Evolutionary conservation across 2,329 filamentous ascomycete genomes (phyloP), one percentile per base, ranked within the genome.

Genomic region (Exophiala viscosa): DNA sequence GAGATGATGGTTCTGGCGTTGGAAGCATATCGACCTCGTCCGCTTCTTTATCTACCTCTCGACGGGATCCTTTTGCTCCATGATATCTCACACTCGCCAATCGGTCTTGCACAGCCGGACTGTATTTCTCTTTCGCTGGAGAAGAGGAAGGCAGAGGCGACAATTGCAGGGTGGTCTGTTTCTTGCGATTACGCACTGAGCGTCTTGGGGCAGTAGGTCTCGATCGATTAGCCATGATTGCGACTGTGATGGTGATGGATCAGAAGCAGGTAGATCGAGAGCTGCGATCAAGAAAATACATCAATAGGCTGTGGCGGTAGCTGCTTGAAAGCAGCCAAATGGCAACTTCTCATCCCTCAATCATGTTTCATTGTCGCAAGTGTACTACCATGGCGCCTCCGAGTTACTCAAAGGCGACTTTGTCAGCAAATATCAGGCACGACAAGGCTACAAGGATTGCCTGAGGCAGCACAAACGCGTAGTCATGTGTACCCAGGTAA

Each of bases 151-250:
- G 53, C 11, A 68, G 49, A 17, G 73, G 62, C 9, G 69, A 66
- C 58, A 75, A 75, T n/a, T 69, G 60, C 35, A 76, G 67, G 43
- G 69, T 70, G 45, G 72, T 71, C 61, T 76, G 73, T 39, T 48
- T 54, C 48, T 57, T 60, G 13, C 48, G 56, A 35, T 56, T 50
- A 36, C 60, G 56, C 46, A 54, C 41, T 20, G 54, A 49, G 8
- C 54, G 50, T 51, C 45, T 45, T 3, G 50, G 31, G 17, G 39
- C 34, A 5, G 15, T 13, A 11, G 38, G 7, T 44, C n/a, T 41
- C 3, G 33, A 15, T 8, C 23, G 40, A 28, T 41, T 35, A 14
- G 48, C 48, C 48, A 50, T 50, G 17, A 20, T 50, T 1, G 20
- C 10, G n/a, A 20, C 15, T n/a, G n/a, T n/a, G n/a, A n/a, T n/a